Evolutionary conservation across 768 basidiomycete genomes (phyloP).

Genomic region (Tricholoma matsutake): DNA sequence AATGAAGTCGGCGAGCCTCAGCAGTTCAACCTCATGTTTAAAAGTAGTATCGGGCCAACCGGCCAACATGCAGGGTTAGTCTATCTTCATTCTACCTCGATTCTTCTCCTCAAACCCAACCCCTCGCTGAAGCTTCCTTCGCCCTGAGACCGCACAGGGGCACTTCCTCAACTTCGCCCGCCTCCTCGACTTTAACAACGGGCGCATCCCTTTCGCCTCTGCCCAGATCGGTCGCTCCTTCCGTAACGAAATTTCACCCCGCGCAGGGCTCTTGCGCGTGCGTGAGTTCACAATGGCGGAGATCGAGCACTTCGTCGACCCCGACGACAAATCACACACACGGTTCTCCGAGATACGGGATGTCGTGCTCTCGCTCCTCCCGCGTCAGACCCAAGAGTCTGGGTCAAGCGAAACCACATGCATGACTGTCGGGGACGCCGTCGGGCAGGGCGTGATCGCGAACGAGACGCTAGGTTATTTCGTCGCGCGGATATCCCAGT

Average conservation of each 20-base stretch:
- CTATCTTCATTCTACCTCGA: neutral
- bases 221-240: conserved; percentile 96
- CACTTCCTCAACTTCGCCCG: conserved; percentile 99
- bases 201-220: conserved; percentile 92
- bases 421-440: conserved; percentile 87
- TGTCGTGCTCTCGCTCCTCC: conserved; percentile 71
- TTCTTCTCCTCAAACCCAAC: neutral
- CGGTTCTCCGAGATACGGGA: conserved; percentile 82
- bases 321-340: conserved; percentile 81
- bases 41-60: conserved; percentile 94
- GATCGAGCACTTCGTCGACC: conserved; percentile 99
- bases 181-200: conserved; percentile 97
- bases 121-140: conserved; percentile 64
- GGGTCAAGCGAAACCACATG: conserved; percentile 63
- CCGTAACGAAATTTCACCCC: conserved; percentile 97
- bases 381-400: conserved; percentile 76
- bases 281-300: conserved; percentile 99
- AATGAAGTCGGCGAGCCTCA: conserved; percentile 93
- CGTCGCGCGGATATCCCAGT: conserved; percentile 86
- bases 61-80: conserved; percentile 91
- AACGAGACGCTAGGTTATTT: conserved; percentile 99
- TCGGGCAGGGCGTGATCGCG: conserved; percentile 80
- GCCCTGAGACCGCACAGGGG: conserved; percentile 97
- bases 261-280: conserved; percentile 92
- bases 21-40: conserved; percentile 98